These are phyloP conservation scores for Austroboletus eburneus DNA, from an alignment of 768 basidiomycete species.

Conservation along the genomic window DNA sequence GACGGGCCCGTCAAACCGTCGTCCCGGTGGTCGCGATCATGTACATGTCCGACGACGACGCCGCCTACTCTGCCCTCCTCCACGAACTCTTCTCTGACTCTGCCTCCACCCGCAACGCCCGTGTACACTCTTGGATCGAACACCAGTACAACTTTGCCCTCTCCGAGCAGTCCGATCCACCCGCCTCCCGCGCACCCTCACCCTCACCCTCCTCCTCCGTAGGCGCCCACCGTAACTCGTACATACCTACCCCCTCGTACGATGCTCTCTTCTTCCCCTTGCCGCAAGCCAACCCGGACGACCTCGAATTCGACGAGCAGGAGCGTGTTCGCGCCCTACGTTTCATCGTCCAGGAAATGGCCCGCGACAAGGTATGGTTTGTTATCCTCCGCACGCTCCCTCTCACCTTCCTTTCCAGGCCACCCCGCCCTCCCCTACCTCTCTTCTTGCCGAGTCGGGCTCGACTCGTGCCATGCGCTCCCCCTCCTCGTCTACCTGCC, in stretches of 20 bases:
- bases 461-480: slow-evolving; percentile 28
- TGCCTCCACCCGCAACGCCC: slow-evolving; percentile 21
- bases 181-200: slow-evolving; percentile 16
- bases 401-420: slow-evolving; percentile 17
- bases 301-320: slow-evolving; percentile 21
- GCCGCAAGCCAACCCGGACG: slow-evolving; percentile 3
- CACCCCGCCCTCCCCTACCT: slow-evolving; percentile 26
- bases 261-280: slow-evolving; percentile 34
- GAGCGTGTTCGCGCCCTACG: slow-evolving; percentile 34
- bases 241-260: slow-evolving; percentile 21
- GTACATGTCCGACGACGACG: slow-evolving; percentile 30
- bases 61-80: slow-evolving; percentile 27
- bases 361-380: slow-evolving; percentile 13
- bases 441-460: slow-evolving; percentile 23
- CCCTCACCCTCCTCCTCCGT: slow-evolving; percentile 32
- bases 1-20: background rate
- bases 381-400: too few species aligned
- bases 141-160: slow-evolving; percentile 35
- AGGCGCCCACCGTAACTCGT: slow-evolving; percentile 20
- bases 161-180: slow-evolving; percentile 20
- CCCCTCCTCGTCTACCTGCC: slow-evolving; percentile 28
- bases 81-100: slow-evolving; percentile 26
- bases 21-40: slow-evolving; percentile 3
- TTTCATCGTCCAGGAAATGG: slow-evolving; percentile 36
- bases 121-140: slow-evolving; percentile 33